phyloP scores from a whole-genome alignment of 106 monocot species.

The Posidonia australis region DNA sequence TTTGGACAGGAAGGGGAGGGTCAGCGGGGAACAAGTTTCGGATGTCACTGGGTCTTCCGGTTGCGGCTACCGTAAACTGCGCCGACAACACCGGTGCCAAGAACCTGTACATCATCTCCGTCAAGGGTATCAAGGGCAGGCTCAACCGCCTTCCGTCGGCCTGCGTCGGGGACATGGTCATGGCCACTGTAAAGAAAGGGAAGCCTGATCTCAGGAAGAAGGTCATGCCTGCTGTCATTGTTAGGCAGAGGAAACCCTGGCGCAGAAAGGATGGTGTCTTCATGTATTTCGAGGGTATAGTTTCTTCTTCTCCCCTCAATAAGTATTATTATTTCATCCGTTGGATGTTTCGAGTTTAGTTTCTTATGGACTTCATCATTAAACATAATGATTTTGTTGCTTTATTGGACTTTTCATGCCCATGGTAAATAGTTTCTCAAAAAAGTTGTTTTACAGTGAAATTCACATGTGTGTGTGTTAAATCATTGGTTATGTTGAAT shows the following conservation, averaged over 20 bases:
- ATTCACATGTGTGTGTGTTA: too few relatives aligned
- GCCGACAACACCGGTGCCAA: slow-evolving; percentile 14
- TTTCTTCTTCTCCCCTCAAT: neutral
- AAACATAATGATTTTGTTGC: too few relatives aligned
- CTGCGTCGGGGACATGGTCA: slow-evolving; percentile 9
- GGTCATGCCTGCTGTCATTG: slow-evolving; percentile 13
- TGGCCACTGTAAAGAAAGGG: slow-evolving; percentile 12
- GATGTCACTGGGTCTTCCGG: slow-evolving; percentile 13
- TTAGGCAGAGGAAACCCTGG: slow-evolving; percentile 9
- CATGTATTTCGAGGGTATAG: slow-evolving; percentile 11
- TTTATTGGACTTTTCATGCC: too few relatives aligned
- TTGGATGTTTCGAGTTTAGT: too few relatives aligned
- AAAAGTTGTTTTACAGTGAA: too few relatives aligned
- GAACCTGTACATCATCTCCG: slow-evolving; percentile 11
- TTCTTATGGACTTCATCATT: too few relatives aligned
- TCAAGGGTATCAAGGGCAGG: slow-evolving; percentile 6
- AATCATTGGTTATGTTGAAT: too few relatives aligned
- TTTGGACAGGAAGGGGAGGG: neutral
- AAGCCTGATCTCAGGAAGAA: slow-evolving; percentile 11
- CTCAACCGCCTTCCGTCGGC: slow-evolving; percentile 8
- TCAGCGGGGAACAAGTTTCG: slow-evolving; percentile 5
- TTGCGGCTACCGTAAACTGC: slow-evolving; percentile 6
- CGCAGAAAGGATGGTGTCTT: slow-evolving; percentile 8
- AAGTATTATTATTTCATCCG: neutral
- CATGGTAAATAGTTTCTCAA: too few relatives aligned